phyloP scores from a whole-genome alignment of 2,329 filamentous ascomycete species.

The Alternaria atra region DNA sequence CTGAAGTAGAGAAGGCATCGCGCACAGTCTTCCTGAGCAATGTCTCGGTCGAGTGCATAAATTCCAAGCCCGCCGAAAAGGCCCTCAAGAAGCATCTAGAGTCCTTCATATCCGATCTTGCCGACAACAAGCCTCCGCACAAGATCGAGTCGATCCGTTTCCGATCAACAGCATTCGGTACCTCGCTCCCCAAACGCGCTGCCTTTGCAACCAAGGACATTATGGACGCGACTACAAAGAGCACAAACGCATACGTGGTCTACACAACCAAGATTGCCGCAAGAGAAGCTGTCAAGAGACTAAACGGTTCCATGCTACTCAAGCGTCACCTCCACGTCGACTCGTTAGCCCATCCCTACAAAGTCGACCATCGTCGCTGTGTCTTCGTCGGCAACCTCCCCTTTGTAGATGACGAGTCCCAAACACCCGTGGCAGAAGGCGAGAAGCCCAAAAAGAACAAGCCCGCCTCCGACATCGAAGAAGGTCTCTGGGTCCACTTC shows the following conservation, averaged over 20 bases:
- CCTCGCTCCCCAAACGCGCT: constrained; percentile 88
- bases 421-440: constrained; percentile 69
- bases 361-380: constrained; percentile 85
- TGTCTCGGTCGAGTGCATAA: constrained; percentile 83
- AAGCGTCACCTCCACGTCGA: constrained; percentile 91
- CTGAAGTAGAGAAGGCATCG: constrained; percentile 82
- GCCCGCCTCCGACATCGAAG: constrained; percentile 84
- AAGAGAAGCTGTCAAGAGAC: constrained; percentile 74
- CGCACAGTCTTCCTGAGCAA: constrained; percentile 95
- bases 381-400: constrained; percentile 96
- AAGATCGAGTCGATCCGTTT: constrained; percentile 93
- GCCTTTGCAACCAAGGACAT: constrained; percentile 90
- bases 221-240: constrained; percentile 90
- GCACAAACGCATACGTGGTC: constrained; percentile 92
- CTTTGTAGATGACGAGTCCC: constrained; percentile 91
- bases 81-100: constrained; percentile 77
- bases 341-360: constrained; percentile 85
- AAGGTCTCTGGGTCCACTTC: constrained; percentile 89
- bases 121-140: constrained; percentile 62
- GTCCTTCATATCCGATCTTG: constrained; percentile 71
- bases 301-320: constrained; percentile 86
- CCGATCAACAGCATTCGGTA: constrained; percentile 87
- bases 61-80: constrained; percentile 82
- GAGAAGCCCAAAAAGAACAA: constrained; percentile 72
- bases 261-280: constrained; percentile 80